Evolutionary conservation across 73 alveolate species (phyloP), one percentile per base, ranked within the genome.

Genomic region (Paraurostyla sp.): DNA sequence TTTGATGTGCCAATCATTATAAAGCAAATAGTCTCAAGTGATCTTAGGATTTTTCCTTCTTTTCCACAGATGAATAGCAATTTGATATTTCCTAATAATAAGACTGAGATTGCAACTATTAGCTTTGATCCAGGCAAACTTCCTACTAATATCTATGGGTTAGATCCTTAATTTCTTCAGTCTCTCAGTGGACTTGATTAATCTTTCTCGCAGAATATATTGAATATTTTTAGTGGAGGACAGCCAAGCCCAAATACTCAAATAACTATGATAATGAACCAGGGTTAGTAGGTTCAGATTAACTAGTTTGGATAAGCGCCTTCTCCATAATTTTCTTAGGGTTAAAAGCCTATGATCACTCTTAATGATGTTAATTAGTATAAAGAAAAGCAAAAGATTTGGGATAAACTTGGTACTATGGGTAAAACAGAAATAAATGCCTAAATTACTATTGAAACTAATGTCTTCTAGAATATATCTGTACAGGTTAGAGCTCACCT

Each of bases 401-500:
- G 87, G 87, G 87, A 73, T 73, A 71, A 73, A 25, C 59, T 48
- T 9, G 71, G 87, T 15, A 15, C 18, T 6, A 9, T 23, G 25
- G 71, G 71, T 48, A 73, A 73, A 50, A 50, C 73, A 30, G 87
- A 73, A 36, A 73, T 73, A 23, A 73, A 33, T 48, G 71, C 87
- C 4, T 6, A 22, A 27, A 30, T 73, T 0, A 73, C 87, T 3
- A 45, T 73, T 0, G 87, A 73, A 30, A 73, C 87, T 11, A 73
- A 73, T 73, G 71, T 73, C 16, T 73, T 48, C 38, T 30, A 45
- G 27, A 73, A 73, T 29, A 45, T 73, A 3, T 27, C 71, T 18
- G 87, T 73, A 6, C 42, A 45, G 36, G 87, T 73, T n/a, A 45
- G 42, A 18, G 87, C 87, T 50, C 71, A 73, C 30, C 16, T 73